Conservation (phyloP, 1,139 yeast species). For the Blastobotrys persicus region DNA sequence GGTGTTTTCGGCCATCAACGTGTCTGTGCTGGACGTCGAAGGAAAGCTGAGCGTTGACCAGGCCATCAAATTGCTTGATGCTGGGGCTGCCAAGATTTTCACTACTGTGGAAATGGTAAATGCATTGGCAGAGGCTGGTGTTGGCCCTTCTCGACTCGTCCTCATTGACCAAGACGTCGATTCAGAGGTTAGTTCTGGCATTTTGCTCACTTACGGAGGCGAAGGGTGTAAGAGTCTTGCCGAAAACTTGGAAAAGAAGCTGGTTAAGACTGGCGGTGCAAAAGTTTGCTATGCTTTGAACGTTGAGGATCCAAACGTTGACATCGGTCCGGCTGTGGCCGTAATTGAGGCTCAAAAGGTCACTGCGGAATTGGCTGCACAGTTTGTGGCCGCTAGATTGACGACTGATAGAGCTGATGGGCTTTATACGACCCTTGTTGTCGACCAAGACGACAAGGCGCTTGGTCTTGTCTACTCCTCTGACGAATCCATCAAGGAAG, state of each 20-base stretch:
- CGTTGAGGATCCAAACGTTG: conserved; percentile 22
- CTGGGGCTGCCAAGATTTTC: conserved; percentile 17
- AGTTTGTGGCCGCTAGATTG: conserved; percentile 49
- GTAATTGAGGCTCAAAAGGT: conserved; percentile 46
- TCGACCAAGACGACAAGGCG: conserved; percentile 61
- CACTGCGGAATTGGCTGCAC: conserved; percentile 40
- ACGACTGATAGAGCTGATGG: conserved; percentile 86
- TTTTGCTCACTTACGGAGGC: background rate
- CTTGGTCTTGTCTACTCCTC: conserved; percentile 93
- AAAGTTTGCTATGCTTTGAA: conserved; percentile 43
- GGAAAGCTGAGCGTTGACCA: conserved; percentile 13
- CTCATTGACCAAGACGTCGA: conserved; percentile 1
- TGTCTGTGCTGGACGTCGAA: conserved; percentile 12
- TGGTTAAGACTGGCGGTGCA: conserved; percentile 43
- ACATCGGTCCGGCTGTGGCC: conserved; percentile 44
- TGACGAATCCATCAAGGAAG: conserved; percentile 71
- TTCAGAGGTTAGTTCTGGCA: conserved; percentile 10
- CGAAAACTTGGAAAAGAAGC: conserved; percentile 13
- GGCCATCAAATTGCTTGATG: conserved; percentile 17
- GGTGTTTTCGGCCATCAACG: conserved; percentile 12
- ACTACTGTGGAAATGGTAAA: conserved; percentile 5
- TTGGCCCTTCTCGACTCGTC: conserved; percentile 15
- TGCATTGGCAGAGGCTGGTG: conserved; percentile 15
- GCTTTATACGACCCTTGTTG: conserved; percentile 78
- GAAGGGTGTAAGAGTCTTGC: conserved; percentile 7